Conservation (phyloP, 192 early-diverging fungal species). For the Geranomyces michiganensis region DNA sequence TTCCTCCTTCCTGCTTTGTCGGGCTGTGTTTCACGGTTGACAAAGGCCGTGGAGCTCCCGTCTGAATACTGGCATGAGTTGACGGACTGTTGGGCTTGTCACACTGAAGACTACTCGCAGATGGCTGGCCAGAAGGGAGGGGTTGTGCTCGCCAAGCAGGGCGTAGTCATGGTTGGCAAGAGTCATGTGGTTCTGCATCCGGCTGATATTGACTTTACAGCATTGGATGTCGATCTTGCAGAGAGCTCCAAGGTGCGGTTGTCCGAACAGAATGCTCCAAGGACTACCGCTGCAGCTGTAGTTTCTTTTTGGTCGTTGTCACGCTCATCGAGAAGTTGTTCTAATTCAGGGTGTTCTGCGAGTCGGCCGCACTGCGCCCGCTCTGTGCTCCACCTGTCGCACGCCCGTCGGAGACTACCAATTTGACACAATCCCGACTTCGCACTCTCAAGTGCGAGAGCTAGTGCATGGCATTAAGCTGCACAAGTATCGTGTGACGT, state of each 20-base stretch:
- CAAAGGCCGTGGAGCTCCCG: constrained; percentile 43
- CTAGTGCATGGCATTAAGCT: constrained; percentile 27
- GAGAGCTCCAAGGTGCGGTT: constrained; percentile 22
- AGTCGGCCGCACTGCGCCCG: constrained; percentile 24
- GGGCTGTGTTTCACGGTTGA: constrained; percentile 14
- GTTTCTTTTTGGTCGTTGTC: neutral
- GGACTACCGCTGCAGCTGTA: no score
- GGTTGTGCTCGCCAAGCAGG: constrained; percentile 37
- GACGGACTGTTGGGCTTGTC: constrained; percentile 60
- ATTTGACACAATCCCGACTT: constrained; percentile 17
- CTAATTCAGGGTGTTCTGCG: constrained; percentile 25
- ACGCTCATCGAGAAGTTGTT: no score
- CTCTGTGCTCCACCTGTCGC: constrained; percentile 29
- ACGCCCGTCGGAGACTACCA: constrained; percentile 32
- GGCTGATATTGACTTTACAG: constrained; percentile 33
- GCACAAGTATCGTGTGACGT: constrained; percentile 27
- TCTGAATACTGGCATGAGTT: constrained; percentile 61
- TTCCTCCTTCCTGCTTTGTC: neutral
- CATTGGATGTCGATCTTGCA: constrained; percentile 22
- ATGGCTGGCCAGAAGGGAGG: constrained; percentile 44
- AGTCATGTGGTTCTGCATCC: constrained; percentile 47
- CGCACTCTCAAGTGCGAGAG: neutral
- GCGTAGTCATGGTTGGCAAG: constrained; percentile 37
- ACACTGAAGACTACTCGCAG: constrained; percentile 55
- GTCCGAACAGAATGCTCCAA: no score